Conservation (phyloP, 768 basidiomycete genomes). For the Kondoa subrosea region DNA sequence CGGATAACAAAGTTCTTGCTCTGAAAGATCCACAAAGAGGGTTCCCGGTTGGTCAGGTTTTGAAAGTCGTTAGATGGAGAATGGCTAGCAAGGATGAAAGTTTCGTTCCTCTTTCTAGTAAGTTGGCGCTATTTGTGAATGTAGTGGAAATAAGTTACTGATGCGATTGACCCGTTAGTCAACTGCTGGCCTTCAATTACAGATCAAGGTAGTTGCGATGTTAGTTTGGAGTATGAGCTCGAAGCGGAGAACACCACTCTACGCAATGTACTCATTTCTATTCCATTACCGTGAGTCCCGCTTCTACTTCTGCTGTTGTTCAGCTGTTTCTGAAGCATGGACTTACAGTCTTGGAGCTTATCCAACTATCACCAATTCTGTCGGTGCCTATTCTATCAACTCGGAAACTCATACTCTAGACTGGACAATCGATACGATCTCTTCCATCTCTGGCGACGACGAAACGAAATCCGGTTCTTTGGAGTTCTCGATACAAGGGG, state of each 20-base stretch:
- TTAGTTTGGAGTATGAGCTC: constrained; percentile 93
- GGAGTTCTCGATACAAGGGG: constrained; percentile 74
- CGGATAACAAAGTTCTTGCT: constrained; percentile 50
- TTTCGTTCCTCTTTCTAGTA: constrained; percentile 76
- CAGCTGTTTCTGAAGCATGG: constrained; percentile 32
- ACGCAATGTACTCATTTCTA: constrained; percentile 68
- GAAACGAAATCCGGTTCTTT: constrained; percentile 55
- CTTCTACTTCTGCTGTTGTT: constrained; percentile 19
- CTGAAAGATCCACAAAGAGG: constrained; percentile 64
- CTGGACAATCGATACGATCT: constrained; percentile 63
- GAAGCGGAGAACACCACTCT: constrained; percentile 49
- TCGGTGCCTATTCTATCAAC: constrained; percentile 63
- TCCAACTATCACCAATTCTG: constrained; percentile 49
- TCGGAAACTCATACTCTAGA: constrained; percentile 60
- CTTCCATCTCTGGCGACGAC: constrained; percentile 40
- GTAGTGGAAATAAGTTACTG: constrained; percentile 3
- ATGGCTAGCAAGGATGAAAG: constrained; percentile 80
- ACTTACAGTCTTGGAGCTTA: constrained; percentile 47
- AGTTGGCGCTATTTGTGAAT: constrained; percentile 30
- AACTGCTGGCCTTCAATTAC: constrained; percentile 93
- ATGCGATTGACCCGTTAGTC: constrained; percentile 39
- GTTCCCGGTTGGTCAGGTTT: constrained; percentile 68
- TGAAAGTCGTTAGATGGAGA: constrained; percentile 84
- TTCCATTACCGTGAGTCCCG: constrained; percentile 52
- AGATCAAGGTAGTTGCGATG: constrained; percentile 79